Evolutionary conservation across 495 filamentous ascomycete species (phyloP), one percentile per base, ranked within the genome.

Genomic region (Choiromyces venosus): DNA sequence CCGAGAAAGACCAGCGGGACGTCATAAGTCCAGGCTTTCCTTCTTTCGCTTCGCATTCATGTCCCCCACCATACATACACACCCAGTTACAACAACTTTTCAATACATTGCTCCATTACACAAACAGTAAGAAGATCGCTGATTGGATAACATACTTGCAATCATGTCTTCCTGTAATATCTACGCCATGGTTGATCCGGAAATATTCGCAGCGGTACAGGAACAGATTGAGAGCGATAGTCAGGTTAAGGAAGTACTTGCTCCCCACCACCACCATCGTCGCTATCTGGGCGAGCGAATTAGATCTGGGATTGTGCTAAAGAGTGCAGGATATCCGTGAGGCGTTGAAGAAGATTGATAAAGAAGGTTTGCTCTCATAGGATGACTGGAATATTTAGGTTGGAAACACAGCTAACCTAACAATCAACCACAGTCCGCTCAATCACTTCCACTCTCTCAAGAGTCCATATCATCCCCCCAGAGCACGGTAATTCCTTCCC

Each of bases 181-280:
- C 12, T 77, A 76, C 39, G 74, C 75, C n/a, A 86, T 87, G 86
- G 90, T 97, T 66, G 89, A 96, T 83, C 89, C 91, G 65, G 86
- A 84, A 38, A 93, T 98, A 78, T 97, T 98, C 82, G 89, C 93
- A 74, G 86, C 90, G 79, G 90, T 99, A 71, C 94, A 97, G 82
- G 84, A 87, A 65, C 93, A 93, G 80, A 92, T 97, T 77, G 96
- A 99, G 79, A 90, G 94, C 80, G 95, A 99, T 83, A 85, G 87
- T 25, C 84, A 85, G 61, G 87, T 95, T 66, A 89, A 92, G 76
- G 94, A 97, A 81, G 89, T 91, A 81, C 80, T 84, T 78, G n/a
- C 61, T 71, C 44, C 66, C 38, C 21, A 38, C 14, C 44, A 69
- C 40, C 68, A 18, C 19, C 42, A 61, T 33, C 25, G 33, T 33